A percentile compares a stretch with the other conserved stretches of the same genome.
These are phyloP conservation scores for Exobasidium rhododendri DNA, from an alignment of 1,284 basidiomycete genomes.

Conservation along the genomic window DNA sequence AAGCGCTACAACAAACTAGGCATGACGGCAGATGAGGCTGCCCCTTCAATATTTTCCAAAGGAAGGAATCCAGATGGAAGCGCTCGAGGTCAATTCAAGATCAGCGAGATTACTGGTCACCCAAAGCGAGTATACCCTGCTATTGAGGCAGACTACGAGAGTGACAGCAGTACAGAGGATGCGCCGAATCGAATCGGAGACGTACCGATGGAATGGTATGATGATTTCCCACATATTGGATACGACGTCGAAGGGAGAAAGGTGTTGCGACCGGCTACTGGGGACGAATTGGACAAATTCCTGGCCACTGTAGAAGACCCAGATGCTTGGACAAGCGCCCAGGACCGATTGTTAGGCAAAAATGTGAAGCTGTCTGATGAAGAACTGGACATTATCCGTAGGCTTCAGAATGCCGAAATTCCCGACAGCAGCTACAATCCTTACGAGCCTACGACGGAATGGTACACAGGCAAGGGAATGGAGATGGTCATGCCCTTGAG, in stretches of 20 bases:
- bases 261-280: conserved; percentile 86
- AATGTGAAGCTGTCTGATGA: conserved; percentile 83
- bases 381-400: conserved; percentile 90
- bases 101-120: conserved; percentile 79
- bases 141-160: conserved; percentile 93
- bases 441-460: conserved; percentile 88
- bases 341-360: conserved; percentile 81
- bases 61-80: conserved; percentile 57
- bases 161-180: conserved; percentile 94
- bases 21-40: conserved; percentile 43
- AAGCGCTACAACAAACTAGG: conserved; percentile 47
- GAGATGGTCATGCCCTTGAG: conserved; percentile 90
- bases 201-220: conserved; percentile 98
- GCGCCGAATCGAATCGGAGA: conserved; percentile 89
- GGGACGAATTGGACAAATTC: conserved; percentile 97
- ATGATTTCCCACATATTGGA: conserved; percentile 97
- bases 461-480: conserved; percentile 94
- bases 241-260: conserved; percentile 94
- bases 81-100: conserved; percentile 56
- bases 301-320: conserved; percentile 89
- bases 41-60: conserved; percentile 65
- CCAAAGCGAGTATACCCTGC: conserved; percentile 83
- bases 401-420: conserved; percentile 83
- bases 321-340: conserved; percentile 85
- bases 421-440: conserved; percentile 77